A percentile compares a stretch with the other conserved stretches of the same genome.
phyloP scores from a whole-genome alignment of 305 asterid genomes.

The Fraxinus ornus region DNA sequence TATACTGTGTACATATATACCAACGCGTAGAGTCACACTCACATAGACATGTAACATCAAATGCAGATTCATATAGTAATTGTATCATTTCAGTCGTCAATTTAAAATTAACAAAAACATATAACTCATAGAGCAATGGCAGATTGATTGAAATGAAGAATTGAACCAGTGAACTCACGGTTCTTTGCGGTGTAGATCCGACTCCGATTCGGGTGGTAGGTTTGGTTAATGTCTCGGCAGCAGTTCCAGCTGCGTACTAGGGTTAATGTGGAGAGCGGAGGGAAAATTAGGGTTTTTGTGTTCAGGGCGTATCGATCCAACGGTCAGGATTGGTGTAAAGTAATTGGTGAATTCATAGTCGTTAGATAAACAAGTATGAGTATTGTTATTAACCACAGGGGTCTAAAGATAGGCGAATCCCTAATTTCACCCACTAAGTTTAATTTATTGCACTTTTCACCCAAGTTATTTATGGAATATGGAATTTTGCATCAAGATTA shows the following conservation, averaged over 20 bases:
- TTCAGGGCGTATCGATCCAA: background rate
- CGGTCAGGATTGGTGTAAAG: background rate
- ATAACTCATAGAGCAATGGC: no score
- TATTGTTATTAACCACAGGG: background rate
- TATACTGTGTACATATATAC: background rate
- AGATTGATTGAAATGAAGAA: background rate
- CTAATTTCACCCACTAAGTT: background rate
- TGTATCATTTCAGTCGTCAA: background rate
- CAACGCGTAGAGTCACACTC: background rate
- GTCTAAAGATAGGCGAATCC: background rate
- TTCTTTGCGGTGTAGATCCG: background rate
- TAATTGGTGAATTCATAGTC: background rate
- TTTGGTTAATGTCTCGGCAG: slow-evolving; percentile 20
- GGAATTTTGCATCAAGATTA: background rate
- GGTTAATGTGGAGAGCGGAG: background rate
- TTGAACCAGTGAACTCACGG: slow-evolving; percentile 17
- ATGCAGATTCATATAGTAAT: background rate
- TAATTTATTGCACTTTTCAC: background rate
- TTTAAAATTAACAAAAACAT: no score
- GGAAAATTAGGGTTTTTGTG: background rate
- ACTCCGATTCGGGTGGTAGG: background rate
- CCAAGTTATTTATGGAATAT: background rate
- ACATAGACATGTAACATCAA: background rate
- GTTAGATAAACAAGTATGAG: background rate
- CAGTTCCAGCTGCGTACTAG: background rate